phyloP scores from a whole-genome alignment of 805 yeast genomes.

The Babjeviella inositovora region DNA sequence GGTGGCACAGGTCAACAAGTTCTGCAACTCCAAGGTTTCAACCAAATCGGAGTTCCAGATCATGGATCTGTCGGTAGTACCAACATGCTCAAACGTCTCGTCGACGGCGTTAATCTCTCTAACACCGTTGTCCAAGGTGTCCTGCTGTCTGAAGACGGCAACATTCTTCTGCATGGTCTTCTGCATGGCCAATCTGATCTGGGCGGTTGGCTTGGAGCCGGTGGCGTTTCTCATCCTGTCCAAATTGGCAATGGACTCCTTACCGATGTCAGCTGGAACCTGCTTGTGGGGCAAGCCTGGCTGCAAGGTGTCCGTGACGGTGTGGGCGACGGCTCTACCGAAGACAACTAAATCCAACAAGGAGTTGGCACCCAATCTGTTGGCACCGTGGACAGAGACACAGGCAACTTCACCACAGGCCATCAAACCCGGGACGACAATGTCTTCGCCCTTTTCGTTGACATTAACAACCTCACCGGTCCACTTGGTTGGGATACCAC shows the following conservation, averaged over 20 bases:
- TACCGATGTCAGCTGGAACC: conserved; percentile 74
- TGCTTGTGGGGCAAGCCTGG: conserved; percentile 84
- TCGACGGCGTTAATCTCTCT: conserved; percentile 62
- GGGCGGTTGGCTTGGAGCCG: conserved; percentile 76
- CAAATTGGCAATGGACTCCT: conserved; percentile 78
- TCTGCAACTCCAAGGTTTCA: conserved; percentile 91
- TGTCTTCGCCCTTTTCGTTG: conserved; percentile 80
- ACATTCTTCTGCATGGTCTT: conserved; percentile 92
- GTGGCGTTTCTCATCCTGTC: conserved; percentile 75
- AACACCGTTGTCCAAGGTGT: conserved; percentile 85
- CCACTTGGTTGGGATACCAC: conserved; percentile 98
- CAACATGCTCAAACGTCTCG: conserved; percentile 54
- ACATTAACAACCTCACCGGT: conserved; percentile 85
- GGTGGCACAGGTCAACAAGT: conserved; percentile 90
- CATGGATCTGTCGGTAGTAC: conserved; percentile 92
- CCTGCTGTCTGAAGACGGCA: conserved; percentile 93
- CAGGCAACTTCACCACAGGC: conserved; percentile 99
- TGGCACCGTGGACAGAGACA: conserved; percentile 98
- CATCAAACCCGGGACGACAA: conserved; percentile 78
- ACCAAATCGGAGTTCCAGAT: conserved; percentile 97
- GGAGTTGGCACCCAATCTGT: conserved; percentile 98
- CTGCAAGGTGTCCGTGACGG: conserved; percentile 67
- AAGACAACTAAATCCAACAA: conserved; percentile 91
- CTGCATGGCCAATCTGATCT: conserved; percentile 87
- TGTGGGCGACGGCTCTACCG: conserved; percentile 96